A percentile compares a stretch with the other conserved stretches of the same genome.
phyloP scores from a whole-genome alignment of 805 yeast species.

The Kodamaea sagamina region DNA sequence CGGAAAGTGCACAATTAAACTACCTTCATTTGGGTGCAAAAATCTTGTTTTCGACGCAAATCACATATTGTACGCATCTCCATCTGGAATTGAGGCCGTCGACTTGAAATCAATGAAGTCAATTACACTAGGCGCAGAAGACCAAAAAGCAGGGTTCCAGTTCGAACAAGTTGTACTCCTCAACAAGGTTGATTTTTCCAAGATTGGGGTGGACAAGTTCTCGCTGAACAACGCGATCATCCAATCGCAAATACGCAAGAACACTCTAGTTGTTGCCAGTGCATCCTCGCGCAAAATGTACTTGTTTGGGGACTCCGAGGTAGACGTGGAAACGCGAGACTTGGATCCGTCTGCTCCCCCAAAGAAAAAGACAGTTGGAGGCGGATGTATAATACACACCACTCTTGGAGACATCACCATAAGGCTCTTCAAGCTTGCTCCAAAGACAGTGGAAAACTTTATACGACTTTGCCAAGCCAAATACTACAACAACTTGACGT shows the following conservation, averaged over 20 bases:
- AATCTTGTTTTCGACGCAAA: neutral
- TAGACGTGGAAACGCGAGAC: neutral
- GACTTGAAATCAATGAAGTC: slow-evolving; percentile 13
- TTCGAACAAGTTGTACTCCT: slow-evolving; percentile 16
- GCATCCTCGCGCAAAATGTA: slow-evolving; percentile 4
- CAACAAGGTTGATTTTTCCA: slow-evolving; percentile 15
- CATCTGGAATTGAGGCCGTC: slow-evolving; percentile 16
- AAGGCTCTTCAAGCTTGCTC: slow-evolving; percentile 36
- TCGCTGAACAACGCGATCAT: slow-evolving; percentile 21
- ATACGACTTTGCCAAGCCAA: slow-evolving; percentile 33
- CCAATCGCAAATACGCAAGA: slow-evolving; percentile 17
- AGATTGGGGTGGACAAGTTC: slow-evolving; percentile 17
- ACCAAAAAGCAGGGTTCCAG: slow-evolving; percentile 10
- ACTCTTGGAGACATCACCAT: slow-evolving; percentile 45
- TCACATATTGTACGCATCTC: slow-evolving; percentile 13
- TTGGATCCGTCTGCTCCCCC: neutral
- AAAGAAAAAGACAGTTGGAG: neutral
- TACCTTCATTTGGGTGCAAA: neutral
- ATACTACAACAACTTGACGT: slow-evolving; percentile 40
- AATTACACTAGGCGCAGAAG: slow-evolving; percentile 16
- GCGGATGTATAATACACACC: slow-evolving; percentile 30
- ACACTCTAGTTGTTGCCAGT: slow-evolving; percentile 5
- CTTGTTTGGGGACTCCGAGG: slow-evolving; percentile 1
- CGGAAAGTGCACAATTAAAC: slow-evolving; percentile 27
- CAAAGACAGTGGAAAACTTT: slow-evolving; percentile 46